Percentiles rank a stretch among this genome's conserved stretches.
These are phyloP conservation scores for Phtheirospermum japonicum DNA, from an alignment of 257 asterid genomes.

Conservation along the genomic window DNA sequence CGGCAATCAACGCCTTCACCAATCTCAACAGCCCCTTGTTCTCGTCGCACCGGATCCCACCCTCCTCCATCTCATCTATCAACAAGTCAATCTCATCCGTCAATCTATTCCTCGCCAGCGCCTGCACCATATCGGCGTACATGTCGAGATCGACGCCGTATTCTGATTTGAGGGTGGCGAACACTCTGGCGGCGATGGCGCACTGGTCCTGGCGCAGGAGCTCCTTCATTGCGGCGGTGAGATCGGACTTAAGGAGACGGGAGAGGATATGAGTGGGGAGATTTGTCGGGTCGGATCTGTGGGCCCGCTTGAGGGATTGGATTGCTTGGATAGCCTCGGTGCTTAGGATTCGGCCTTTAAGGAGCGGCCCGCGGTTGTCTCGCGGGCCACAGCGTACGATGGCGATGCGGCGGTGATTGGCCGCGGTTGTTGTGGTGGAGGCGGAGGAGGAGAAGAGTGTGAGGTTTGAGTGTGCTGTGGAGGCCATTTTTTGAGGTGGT, in stretches of 20 bases:
- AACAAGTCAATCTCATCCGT: constrained; percentile 51
- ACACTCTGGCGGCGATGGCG: constrained; percentile 58
- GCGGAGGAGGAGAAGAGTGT: constrained; percentile 34
- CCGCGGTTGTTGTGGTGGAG: constrained; percentile 15
- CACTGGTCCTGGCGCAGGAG: constrained; percentile 84
- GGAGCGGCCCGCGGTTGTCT: constrained; percentile 75
- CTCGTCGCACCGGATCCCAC: constrained; percentile 43
- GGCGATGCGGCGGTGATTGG: constrained; percentile 30
- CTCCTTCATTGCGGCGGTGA: constrained; percentile 72
- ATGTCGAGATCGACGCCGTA: constrained; percentile 56
- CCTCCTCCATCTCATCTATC: constrained; percentile 54
- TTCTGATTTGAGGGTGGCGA: constrained; percentile 61
- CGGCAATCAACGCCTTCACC: constrained; percentile 68
- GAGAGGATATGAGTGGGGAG: constrained; percentile 57
- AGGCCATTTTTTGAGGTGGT: constrained; percentile 40
- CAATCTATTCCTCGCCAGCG: constrained; percentile 54
- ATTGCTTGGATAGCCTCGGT: constrained; percentile 90
- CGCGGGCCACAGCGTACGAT: constrained; percentile 69
- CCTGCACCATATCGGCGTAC: constrained; percentile 58
- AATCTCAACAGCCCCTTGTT: constrained; percentile 57
- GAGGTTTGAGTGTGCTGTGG: constrained; percentile 34
- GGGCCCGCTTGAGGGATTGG: constrained; percentile 79
- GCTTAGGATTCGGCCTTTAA: constrained; percentile 75
- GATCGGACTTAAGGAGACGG: constrained; percentile 86
- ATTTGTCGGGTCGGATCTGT: constrained; percentile 46